Evolutionary conservation across 2,329 filamentous ascomycete genomes (phyloP).

Genomic region (Botrytis squamosa): DNA sequence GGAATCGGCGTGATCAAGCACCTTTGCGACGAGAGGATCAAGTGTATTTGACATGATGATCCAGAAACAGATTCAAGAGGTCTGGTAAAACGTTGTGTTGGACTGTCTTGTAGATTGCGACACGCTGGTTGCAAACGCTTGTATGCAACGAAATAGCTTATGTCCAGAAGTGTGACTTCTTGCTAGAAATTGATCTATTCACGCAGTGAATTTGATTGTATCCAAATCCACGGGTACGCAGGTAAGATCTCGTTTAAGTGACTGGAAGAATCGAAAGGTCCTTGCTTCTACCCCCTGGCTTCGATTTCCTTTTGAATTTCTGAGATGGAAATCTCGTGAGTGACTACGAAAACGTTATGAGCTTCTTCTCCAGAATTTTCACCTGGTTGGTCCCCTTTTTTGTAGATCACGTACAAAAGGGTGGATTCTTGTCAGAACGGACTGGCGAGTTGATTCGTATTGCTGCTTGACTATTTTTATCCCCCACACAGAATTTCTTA

Average conservation of each 20-base stretch:
- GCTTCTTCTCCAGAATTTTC: constrained; percentile 7
- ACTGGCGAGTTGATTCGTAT: background rate
- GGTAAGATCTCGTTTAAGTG: background rate
- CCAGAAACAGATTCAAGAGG: background rate
- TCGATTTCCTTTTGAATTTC: background rate
- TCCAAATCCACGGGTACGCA: background rate
- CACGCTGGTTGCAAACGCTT: constrained; percentile 6
- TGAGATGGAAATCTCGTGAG: too few species aligned
- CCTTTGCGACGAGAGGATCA: constrained; percentile 50
- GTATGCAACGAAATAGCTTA: background rate
- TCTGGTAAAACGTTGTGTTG: background rate
- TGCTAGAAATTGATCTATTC: background rate
- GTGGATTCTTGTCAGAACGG: background rate
- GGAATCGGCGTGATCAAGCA: constrained; percentile 46
- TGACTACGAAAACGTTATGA: background rate
- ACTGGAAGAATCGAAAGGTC: background rate
- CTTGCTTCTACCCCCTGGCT: background rate
- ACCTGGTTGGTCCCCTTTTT: constrained; percentile 11
- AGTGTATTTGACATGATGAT: constrained; percentile 33
- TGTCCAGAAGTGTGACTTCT: background rate
- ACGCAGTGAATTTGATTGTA: background rate
- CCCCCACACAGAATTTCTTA: constrained; percentile 11
- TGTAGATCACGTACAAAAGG: constrained; percentile 1
- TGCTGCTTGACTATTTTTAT: constrained; percentile 10
- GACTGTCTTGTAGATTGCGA: background rate